Evolutionary conservation across 768 basidiomycete species (phyloP), one percentile per base, ranked within the genome.

Genomic region (Mycena leptocephala): DNA sequence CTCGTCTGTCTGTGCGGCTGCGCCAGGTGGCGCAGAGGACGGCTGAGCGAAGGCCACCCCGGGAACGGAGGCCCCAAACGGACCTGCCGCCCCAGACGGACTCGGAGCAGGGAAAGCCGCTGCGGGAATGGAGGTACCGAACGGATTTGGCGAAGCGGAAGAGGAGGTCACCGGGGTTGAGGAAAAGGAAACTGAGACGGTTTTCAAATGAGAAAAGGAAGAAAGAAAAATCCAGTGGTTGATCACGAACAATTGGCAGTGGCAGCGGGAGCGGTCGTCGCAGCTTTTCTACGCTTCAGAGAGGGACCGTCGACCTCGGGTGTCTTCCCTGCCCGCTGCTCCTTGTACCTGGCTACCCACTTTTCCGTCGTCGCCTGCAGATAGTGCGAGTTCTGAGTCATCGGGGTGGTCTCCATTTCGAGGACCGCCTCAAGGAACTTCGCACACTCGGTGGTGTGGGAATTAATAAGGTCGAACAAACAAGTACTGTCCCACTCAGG

Each of bases 371-470:
- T 74, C 11, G 80, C 64, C 4, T 75, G 61, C 16, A 85, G 79
- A 71, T 85, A 86, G 41, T 84, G 83, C 13, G 74, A 76, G 72
- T 88, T 88, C 75, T 84, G 84, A 7, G 87, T 88, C 79, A 80
- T 86, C 5, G 86, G 87, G 1, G 55, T 56, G 2, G 32, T 53
- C 79, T 90, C 89, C 4, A 85, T 69, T 2, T 71, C 64, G 26
- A 89, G 62, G 5, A 82, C 81, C 20, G 81, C 76, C 46, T 62
- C 72, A 22, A 89, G 61, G 30, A n/a, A 64, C 18, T 24, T 43
- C 9, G 16, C 51, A 20, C 71, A 72, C 1, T 53, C 33, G 11
- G 30, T 18, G 14, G 35, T 9, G 11, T 72, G 32, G 1, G 13
- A 6, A 1, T 3, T 28, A 2, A 43, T 32, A 9, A 46, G 43